Evolutionary conservation across 208 protist genomes (phyloP), one percentile per base, ranked within the genome.

Genomic region (Trypanosoma melophagium): DNA sequence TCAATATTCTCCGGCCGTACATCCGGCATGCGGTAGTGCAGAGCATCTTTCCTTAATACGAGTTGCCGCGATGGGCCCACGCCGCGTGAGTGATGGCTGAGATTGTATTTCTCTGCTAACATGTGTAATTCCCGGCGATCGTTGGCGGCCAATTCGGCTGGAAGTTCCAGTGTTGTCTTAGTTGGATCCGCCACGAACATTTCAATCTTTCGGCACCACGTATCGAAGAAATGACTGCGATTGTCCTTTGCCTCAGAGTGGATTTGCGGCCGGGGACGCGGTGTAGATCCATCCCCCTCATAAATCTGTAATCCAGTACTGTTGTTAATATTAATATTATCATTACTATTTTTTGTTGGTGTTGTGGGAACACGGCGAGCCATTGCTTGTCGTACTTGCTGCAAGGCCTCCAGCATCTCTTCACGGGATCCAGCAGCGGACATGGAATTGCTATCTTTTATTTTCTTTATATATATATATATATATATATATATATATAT

Each of bases 71-170:
- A 49, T 3, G 70, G 57, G 22, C 79, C 78, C 1, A 54, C 40
- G 13, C 88, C 89, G 31, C 55, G 67, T 12, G 84, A 93, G 31
- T 88, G 71, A 69, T 97, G 92, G 2, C 79, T 81, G 13, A 97
- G 73, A 53, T 95, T 95, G 80, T 89, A 96, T 60, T 79, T 76
- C 76, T 95, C 83, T 3, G 90, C 92, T 16, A 97, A 61, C 9
- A 47, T 66, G 69, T 97, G 92, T 24, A 97, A 75, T 41, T 89
- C 85, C 13, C 81, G 60, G 31, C 92, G 84, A 66, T 95, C 91
- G 58, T 90, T 87, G 13, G 74, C 74, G 47, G 57, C 82, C 40
- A 95, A 72, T 55, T 92, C 79, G 19, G 40, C 64, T 9, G 89
- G 84, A 57, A 94, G 58, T 56, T 90, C 85, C 19, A 95, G 68